Conservation (phyloP, 2,329 filamentous ascomycete genomes). For the Ramichloridium luteum region DNA sequence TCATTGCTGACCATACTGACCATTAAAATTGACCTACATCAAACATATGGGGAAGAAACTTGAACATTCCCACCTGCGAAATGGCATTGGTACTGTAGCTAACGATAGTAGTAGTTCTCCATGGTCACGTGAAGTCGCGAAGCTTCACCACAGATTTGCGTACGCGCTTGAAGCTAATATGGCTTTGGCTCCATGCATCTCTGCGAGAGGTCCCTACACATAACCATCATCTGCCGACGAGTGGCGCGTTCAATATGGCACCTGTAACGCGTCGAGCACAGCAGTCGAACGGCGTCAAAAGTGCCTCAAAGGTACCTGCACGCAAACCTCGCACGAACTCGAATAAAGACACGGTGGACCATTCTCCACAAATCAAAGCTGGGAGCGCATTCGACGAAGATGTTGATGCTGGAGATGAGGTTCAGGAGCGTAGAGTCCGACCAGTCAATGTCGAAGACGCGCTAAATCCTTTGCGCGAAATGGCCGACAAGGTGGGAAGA, state of each 20-base stretch:
- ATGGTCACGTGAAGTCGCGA: no score
- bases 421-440: neutral
- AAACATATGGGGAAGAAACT: no score
- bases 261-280: slow-evolving; percentile 11
- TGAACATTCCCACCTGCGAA: no score
- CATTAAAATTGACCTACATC: no score
- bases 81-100: no score
- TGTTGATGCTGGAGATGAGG: neutral
- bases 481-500: slow-evolving; percentile 57
- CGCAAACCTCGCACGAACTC: slow-evolving; percentile 1
- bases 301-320: slow-evolving; percentile 1
- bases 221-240: no score
- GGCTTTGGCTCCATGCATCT: no score
- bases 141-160: no score
- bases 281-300: slow-evolving; percentile 3
- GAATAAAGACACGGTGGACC: neutral
- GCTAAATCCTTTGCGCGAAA: slow-evolving; percentile 45
- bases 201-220: no score
- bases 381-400: slow-evolving; percentile 4
- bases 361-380: slow-evolving; percentile 1
- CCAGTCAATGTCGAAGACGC: slow-evolving; percentile 10
- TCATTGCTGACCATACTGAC: no score
- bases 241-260: slow-evolving; percentile 8
- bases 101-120: no score
- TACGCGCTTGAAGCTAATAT: no score